These are phyloP conservation scores for Prinsepia uniflora DNA, from an alignment of 306 rosid species.

Conservation along the genomic window DNA sequence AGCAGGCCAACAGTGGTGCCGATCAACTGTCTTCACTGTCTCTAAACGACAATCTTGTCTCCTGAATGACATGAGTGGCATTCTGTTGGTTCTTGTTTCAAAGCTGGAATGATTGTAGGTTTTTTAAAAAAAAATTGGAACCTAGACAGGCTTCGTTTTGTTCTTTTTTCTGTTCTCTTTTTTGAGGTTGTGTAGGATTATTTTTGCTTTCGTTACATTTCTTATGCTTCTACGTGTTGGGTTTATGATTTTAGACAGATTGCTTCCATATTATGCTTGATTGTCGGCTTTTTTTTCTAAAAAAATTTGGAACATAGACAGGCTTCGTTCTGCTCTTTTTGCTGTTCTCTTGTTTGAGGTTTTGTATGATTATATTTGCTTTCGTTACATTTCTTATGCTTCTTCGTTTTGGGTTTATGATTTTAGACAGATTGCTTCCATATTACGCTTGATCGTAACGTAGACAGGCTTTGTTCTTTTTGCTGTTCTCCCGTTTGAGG, in stretches of 20 bases:
- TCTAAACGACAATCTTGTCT: constrained; percentile 45
- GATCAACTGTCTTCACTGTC: constrained; percentile 59
- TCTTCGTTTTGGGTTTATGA: neutral
- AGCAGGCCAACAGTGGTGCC: constrained; percentile 39
- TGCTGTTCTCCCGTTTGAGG: no score
- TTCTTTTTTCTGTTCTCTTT: neutral
- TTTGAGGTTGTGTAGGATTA: neutral
- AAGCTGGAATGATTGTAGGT: neutral
- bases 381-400: neutral
- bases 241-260: neutral
- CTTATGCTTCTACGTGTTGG: neutral
- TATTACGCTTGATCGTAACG: neutral
- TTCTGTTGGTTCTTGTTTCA: neutral
- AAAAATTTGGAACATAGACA: neutral
- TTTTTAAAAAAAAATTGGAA: neutral
- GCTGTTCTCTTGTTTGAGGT: neutral
- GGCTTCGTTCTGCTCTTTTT: neutral
- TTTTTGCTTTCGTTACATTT: neutral
- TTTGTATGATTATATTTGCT: neutral
- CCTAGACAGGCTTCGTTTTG: neutral
- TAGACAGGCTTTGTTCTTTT: neutral
- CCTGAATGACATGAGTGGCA: constrained; percentile 18
- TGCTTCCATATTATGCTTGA: no score
- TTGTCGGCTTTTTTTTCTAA: no score
- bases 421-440: no score